Conservation (phyloP, 352 stramenopile species). For the Phytophthora agathidicida region DNA sequence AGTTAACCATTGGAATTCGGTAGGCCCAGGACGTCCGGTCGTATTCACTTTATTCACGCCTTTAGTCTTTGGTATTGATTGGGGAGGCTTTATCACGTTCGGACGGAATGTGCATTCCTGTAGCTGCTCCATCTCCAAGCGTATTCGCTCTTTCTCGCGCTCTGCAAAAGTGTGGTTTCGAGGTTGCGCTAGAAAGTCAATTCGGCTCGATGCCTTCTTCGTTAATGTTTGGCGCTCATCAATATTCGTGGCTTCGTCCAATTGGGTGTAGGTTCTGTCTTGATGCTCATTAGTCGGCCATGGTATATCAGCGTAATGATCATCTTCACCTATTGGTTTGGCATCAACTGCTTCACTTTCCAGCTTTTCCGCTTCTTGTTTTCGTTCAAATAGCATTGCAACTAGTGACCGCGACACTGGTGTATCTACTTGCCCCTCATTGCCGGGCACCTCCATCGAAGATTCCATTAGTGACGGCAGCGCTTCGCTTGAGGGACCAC, state of each 20-base stretch:
- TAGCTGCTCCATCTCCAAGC: constrained; percentile 61
- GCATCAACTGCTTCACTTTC: not conserved
- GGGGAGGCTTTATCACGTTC: constrained; percentile 37
- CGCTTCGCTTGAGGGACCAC: not conserved
- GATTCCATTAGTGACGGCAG: not conserved
- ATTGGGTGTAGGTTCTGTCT: not conserved
- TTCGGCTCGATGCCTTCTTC: constrained; percentile 29
- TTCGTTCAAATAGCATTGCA: constrained; percentile 16
- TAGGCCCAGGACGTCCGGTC: constrained; percentile 17
- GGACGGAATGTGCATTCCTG: constrained; percentile 77
- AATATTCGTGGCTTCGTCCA: not conserved
- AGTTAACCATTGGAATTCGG: constrained; percentile 64
- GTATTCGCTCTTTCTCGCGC: constrained; percentile 65
- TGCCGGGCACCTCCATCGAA: not conserved
- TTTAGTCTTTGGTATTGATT: constrained; percentile 7
- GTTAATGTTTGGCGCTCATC: constrained; percentile 3
- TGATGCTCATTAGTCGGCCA: not conserved
- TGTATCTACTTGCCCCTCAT: constrained; percentile 3
- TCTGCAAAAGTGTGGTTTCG: constrained; percentile 62
- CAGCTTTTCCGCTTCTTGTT: not conserved
- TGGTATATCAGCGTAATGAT: not conserved
- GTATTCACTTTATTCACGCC: not conserved
- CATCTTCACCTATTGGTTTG: not conserved
- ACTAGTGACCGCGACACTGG: constrained; percentile 6
- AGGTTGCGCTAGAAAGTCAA: constrained; percentile 58